Evolutionary conservation across 441 rosid genomes (phyloP).

Genomic region (Euphorbia schlechtendalii): DNA sequence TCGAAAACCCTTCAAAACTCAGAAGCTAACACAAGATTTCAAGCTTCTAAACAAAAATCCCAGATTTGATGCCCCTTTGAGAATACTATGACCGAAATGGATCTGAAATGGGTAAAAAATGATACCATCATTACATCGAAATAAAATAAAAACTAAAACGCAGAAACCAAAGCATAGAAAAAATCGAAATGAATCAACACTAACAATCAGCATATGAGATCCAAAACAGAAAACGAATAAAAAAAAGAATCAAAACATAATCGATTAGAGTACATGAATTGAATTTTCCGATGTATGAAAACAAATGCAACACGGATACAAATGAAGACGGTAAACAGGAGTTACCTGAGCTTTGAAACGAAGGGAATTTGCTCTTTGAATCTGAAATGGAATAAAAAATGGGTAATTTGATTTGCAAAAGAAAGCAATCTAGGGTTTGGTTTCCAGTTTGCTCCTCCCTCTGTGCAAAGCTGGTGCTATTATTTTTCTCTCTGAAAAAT

Average conservation of each 20-base stretch:
- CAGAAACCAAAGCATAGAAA: conserved; percentile 1
- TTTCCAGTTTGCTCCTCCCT: conserved; percentile 19
- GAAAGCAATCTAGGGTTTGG: conserved; percentile 47
- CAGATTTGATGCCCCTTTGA: conserved; percentile 10
- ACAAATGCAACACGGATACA: conserved; percentile 6
- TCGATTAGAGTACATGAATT: background rate
- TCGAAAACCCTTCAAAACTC: conserved; percentile 11
- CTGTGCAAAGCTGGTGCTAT: background rate
- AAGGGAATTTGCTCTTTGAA: conserved; percentile 24
- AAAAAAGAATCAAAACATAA: conserved; percentile 8
- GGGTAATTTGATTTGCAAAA: conserved; percentile 3
- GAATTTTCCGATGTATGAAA: conserved; percentile 7
- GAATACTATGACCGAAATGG: conserved; percentile 19
- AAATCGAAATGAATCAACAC: conserved; percentile 2
- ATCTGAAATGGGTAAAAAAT: conserved; percentile 37
- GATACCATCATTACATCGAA: conserved; percentile 16
- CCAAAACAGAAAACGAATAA: conserved; percentile 8
- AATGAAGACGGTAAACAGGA: background rate
- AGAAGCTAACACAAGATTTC: conserved; percentile 23
- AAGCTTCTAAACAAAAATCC: conserved; percentile 18
- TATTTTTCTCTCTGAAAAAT: background rate
- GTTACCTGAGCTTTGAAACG: conserved; percentile 27
- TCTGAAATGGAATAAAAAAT: conserved; percentile 18
- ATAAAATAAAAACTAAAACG: no score
- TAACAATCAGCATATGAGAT: conserved; percentile 17